These are phyloP conservation scores for Avena sativa DNA, from an alignment of 176 grass and related monocot species.

Conservation along the genomic window DNA sequence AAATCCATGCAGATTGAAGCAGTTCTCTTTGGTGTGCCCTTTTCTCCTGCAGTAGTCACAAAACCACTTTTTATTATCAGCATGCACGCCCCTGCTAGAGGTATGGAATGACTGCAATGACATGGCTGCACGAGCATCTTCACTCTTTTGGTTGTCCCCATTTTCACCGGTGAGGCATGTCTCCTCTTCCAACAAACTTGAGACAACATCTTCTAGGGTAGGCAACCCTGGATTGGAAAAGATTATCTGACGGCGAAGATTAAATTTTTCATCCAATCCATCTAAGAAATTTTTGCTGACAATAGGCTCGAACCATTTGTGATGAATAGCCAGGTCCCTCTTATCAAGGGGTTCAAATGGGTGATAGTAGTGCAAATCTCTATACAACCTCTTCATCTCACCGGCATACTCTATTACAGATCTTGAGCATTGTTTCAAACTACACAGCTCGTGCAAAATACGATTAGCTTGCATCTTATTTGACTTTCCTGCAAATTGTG, in stretches of 20 bases:
- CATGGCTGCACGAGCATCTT: neutral
- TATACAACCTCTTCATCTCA: neutral
- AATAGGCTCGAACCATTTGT: neutral
- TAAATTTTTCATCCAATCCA: conserved; percentile 6
- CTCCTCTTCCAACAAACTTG: neutral
- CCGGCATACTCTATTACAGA: neutral
- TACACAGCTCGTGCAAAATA: neutral
- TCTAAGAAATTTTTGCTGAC: neutral
- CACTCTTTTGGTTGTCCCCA: neutral
- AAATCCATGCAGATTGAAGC: neutral
- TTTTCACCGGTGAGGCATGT: neutral
- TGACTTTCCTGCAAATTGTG: too few relatives aligned
- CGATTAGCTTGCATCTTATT: too few relatives aligned
- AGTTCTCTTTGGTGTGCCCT: neutral
- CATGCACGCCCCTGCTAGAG: neutral
- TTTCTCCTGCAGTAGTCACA: neutral
- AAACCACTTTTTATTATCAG: neutral
- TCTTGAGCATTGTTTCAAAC: neutral
- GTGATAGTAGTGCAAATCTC: neutral
- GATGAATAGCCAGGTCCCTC: neutral
- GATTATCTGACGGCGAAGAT: neutral
- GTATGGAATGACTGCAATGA: neutral
- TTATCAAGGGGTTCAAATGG: neutral
- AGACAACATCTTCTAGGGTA: neutral
- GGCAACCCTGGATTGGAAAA: neutral